Evolutionary conservation across 2,329 filamentous ascomycete genomes (phyloP).

Genomic region (Aspergillus flavus): DNA sequence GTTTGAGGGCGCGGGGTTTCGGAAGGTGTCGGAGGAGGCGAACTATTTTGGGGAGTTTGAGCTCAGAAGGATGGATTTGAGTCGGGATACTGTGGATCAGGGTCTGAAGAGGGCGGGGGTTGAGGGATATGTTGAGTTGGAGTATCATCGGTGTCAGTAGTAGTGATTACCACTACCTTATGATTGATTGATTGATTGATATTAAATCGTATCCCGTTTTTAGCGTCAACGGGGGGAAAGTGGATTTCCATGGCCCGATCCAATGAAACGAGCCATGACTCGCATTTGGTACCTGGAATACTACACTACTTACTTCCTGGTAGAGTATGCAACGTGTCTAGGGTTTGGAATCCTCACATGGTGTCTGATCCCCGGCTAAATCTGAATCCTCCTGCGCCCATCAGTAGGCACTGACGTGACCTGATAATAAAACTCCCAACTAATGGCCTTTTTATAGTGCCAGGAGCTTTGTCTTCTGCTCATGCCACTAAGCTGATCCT

Average conservation of each 20-base stretch:
- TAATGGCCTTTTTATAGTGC: background rate
- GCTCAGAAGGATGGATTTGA: conserved; percentile 47
- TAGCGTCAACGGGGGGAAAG: background rate
- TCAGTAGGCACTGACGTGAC: background rate
- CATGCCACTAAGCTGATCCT: background rate
- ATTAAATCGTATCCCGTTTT: background rate
- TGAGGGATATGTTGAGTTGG: conserved; percentile 40
- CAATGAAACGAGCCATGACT: background rate
- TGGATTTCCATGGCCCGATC: background rate
- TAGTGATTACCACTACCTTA: no score
- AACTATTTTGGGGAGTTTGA: conserved; percentile 73
- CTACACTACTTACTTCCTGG: background rate
- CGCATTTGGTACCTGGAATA: background rate
- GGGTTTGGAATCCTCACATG: background rate
- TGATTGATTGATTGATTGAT: background rate
- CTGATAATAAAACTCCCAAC: background rate
- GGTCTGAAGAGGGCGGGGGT: conserved; percentile 22
- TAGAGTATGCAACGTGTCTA: background rate
- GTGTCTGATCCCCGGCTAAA: background rate
- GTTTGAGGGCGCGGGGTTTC: conserved; percentile 64
- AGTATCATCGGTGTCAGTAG: conserved; percentile 34
- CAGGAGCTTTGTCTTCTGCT: background rate
- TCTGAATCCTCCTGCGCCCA: background rate
- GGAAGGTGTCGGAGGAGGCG: conserved; percentile 49
- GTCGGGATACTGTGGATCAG: conserved; percentile 26